Percentiles rank a stretch among this genome's conserved stretches.
These are phyloP conservation scores for Pestalotiopsis sp. DNA, from an alignment of 2,329 filamentous ascomycete genomes.

Conservation along the genomic window DNA sequence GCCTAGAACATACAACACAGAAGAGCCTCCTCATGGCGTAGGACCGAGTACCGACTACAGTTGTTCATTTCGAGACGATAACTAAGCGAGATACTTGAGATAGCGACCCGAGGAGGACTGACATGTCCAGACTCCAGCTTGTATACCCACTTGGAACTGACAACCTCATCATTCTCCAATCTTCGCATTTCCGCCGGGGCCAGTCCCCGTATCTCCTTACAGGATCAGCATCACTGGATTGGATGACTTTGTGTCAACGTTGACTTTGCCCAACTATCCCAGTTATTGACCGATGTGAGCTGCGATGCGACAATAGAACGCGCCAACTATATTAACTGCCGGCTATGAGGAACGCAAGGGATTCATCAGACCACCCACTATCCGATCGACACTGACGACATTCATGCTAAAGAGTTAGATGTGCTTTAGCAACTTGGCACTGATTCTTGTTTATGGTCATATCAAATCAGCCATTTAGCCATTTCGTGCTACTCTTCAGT, in stretches of 20 bases:
- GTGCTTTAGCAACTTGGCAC: neutral
- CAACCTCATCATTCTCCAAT: neutral
- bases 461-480: neutral
- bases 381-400: neutral
- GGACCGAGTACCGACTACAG: neutral
- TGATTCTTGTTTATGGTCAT: neutral
- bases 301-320: neutral
- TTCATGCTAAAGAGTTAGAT: neutral
- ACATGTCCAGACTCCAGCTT: neutral
- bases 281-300: neutral
- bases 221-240: neutral
- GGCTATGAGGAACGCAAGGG: neutral
- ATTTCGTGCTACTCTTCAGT: neutral
- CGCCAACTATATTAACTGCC: neutral
- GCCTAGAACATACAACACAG: neutral
- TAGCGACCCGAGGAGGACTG: neutral
- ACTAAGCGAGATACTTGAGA: neutral
- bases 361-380: neutral
- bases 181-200: neutral
- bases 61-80: neutral
- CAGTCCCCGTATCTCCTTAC: neutral
- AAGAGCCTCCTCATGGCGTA: constrained; percentile 7
- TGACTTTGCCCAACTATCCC: neutral
- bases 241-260: neutral
- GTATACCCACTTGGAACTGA: neutral